Percentiles rank a stretch among this genome's conserved stretches.
Conservation (phyloP, 768 basidiomycete species). For the Lentinus brumalis region DNA sequence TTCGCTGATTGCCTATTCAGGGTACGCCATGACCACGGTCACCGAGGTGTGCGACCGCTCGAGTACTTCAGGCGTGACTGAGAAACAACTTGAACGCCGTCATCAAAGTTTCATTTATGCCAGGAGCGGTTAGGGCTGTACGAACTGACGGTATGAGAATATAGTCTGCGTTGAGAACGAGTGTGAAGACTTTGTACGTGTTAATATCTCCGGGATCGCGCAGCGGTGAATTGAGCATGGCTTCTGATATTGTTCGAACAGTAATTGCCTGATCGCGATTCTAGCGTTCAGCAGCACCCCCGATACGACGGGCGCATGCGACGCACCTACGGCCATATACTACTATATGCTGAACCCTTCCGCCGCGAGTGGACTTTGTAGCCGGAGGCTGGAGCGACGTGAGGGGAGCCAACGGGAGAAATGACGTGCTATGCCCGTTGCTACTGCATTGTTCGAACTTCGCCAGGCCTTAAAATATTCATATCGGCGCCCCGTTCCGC, state of each 20-base stretch:
- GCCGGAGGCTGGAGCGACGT: neutral
- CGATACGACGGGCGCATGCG: too few relatives aligned
- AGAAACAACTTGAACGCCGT: neutral
- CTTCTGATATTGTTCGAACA: too few relatives aligned
- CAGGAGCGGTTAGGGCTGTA: conserved; percentile 11
- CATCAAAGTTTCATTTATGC: conserved; percentile 19
- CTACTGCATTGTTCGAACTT: too few relatives aligned
- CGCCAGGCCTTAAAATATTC: neutral
- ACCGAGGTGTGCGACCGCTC: conserved; percentile 18
- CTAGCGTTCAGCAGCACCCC: neutral
- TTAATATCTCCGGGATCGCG: too few relatives aligned
- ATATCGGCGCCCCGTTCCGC: neutral
- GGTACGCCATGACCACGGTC: conserved; percentile 10
- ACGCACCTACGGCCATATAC: neutral
- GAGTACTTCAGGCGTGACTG: conserved; percentile 1
- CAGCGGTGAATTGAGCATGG: neutral
- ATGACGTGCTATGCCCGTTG: too few relatives aligned
- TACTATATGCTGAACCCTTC: neutral
- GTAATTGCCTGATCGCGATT: neutral
- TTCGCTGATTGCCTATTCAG: neutral
- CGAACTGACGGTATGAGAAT: conserved; percentile 1
- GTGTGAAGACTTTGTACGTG: neutral
- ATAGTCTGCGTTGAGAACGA: neutral
- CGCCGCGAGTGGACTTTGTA: too few relatives aligned
- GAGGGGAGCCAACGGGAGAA: neutral